A percentile compares a stretch with the other conserved stretches of the same genome.
Evolutionary conservation across 139 green algal species (phyloP).

Genomic region (Haematococcus lacustris): DNA sequence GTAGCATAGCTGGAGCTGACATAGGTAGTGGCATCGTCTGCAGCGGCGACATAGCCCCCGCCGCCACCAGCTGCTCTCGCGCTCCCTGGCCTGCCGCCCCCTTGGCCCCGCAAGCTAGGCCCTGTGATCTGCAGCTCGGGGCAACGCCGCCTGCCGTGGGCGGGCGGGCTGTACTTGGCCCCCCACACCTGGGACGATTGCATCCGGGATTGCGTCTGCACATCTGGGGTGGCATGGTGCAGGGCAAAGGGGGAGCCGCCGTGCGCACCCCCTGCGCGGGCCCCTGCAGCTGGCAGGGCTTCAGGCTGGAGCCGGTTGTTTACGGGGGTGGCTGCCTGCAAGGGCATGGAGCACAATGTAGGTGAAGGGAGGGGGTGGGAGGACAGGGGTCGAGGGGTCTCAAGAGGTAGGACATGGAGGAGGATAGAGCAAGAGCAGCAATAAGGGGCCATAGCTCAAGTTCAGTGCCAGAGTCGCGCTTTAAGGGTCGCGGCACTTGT

Average conservation of each 20-base stretch:
- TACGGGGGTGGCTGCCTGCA: not conserved
- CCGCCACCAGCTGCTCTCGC: not conserved
- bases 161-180: constrained; percentile 22
- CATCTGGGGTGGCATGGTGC: constrained; percentile 1
- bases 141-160: constrained; percentile 23
- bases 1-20: constrained; percentile 20
- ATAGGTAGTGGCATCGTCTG: constrained; percentile 33
- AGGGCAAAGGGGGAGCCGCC: constrained; percentile 10
- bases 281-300: constrained; percentile 21
- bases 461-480: no score
- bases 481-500: no score
- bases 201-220: constrained; percentile 9
- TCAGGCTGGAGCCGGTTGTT: constrained; percentile 16
- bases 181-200: constrained; percentile 19
- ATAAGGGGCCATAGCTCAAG: no score
- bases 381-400: no score
- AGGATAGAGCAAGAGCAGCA: no score
- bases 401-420: no score
- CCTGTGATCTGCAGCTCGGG: constrained; percentile 32
- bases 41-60: constrained; percentile 12
- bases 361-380: no score
- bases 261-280: not conserved
- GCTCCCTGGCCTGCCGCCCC: not conserved
- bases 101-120: constrained; percentile 14
- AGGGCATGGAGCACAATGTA: no score